Evolutionary conservation across 2,329 filamentous ascomycete species (phyloP), one percentile per base, ranked within the genome.

Genomic region (Microsporum audouinii): DNA sequence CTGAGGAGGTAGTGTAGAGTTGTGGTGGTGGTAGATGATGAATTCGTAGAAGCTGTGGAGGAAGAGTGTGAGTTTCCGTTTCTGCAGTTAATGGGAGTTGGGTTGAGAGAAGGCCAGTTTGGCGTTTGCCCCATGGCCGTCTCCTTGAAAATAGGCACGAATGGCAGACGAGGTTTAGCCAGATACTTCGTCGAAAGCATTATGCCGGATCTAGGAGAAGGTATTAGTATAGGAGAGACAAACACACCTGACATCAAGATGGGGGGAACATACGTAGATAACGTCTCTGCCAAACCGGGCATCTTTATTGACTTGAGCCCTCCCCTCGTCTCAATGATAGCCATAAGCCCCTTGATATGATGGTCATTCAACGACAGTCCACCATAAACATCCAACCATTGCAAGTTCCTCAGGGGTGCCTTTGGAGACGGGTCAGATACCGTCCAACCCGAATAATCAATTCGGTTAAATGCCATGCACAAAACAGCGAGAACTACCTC

Each of bases 241-340:
- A 7, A 31, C n/a, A 23, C 31, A 27, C 36, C 6, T 4, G 27
- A 41, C 12, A 29, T 5, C 14, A 38, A 34, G 7, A 34, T n/a
- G 2, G 7, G 6, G 14, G 14, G 6, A 36, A 66, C 71, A 63
- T 69, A 75, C 73, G 73, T 74, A n/a, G 70, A 73, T 31, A 77
- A 65, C 0, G 71, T 70, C 38, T 72, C 67, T 5, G 72, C 70
- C 33, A 76, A 61, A 2, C 75, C 74, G 6, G 71, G 70, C 23
- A 74, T 65, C 38, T 67, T 67, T 36, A 77, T 69, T 10, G 71
- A 69, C 3, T 68, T 63, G 6, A 77, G 60, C 0, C 75, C 75
- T 4, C 75, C 75, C 34, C 71, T 70, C 5, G 74, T 57, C 23
- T 70, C 68, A 45, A 76, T 61, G 1, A 70, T 62, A n/a, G 63